Percentiles rank a stretch among this genome's conserved stretches.
Evolutionary conservation across 2,329 filamentous ascomycete species (phyloP).

Genomic region (Hypoxylon sp.): DNA sequence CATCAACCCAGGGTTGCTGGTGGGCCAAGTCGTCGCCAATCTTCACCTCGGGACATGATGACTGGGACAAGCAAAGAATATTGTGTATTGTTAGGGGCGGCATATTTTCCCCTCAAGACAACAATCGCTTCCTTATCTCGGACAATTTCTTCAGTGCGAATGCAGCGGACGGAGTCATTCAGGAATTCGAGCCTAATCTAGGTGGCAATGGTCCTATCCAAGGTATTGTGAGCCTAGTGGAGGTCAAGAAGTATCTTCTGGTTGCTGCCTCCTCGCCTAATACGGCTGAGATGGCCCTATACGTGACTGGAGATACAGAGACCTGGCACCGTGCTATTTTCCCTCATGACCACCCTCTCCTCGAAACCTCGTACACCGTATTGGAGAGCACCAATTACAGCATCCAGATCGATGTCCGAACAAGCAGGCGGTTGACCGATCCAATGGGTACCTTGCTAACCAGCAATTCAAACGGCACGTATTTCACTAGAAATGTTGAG

Average conservation of each 20-base stretch:
- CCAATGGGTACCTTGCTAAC: slow-evolving; percentile 91
- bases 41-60: slow-evolving; percentile 74
- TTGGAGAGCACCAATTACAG: slow-evolving; percentile 98
- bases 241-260: slow-evolving; percentile 86
- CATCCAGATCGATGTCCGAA: slow-evolving; percentile 94
- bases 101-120: slow-evolving; percentile 73
- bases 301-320: slow-evolving; percentile 82
- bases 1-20: slow-evolving; percentile 77
- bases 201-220: slow-evolving; percentile 76
- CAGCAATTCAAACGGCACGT: slow-evolving; percentile 97
- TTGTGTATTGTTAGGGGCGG: slow-evolving; percentile 82
- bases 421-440: slow-evolving; percentile 65
- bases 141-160: slow-evolving; percentile 79
- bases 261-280: slow-evolving; percentile 80
- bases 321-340: slow-evolving; percentile 95
- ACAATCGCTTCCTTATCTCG: slow-evolving; percentile 81
- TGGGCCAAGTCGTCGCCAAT: slow-evolving; percentile 83
- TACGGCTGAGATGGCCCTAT: slow-evolving; percentile 91
- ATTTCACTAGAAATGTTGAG: slow-evolving; percentile 90
- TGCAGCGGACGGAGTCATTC: slow-evolving; percentile 54
- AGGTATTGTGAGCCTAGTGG: slow-evolving; percentile 82
- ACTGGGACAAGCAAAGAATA: slow-evolving; percentile 74
- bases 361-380: slow-evolving; percentile 90
- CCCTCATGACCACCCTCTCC: slow-evolving; percentile 77
- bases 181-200: slow-evolving; percentile 79